phyloP scores from a whole-genome alignment of 305 asterid species.

The Fraxinus floribunda region DNA sequence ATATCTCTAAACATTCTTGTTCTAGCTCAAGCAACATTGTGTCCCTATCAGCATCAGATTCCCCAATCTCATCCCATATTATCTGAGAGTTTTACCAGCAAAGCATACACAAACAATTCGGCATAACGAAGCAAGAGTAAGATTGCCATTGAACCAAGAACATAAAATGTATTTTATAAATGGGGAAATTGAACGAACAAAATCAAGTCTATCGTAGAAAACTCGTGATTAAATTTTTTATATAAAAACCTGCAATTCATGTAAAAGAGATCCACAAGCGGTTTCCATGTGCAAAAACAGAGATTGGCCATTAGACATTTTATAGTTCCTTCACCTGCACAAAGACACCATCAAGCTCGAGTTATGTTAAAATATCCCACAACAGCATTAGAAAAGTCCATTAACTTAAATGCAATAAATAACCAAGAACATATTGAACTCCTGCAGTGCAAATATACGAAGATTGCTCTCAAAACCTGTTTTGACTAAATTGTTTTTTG shows the following conservation, averaged over 20 bases:
- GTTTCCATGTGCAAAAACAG: conserved; percentile 42
- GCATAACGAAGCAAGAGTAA: not conserved
- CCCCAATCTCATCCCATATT: conserved; percentile 62
- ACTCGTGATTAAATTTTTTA: not conserved
- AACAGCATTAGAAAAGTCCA: not conserved
- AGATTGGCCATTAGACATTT: conserved; percentile 13
- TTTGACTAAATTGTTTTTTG: not conserved
- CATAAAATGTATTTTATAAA: not conserved
- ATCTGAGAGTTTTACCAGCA: conserved; percentile 25
- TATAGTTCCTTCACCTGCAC: conserved; percentile 31
- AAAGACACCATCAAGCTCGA: conserved; percentile 4
- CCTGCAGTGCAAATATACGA: not conserved
- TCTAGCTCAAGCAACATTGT: conserved; percentile 48
- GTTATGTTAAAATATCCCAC: not conserved
- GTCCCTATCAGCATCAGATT: conserved; percentile 45
- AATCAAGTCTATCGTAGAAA: not conserved
- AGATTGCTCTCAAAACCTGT: not conserved
- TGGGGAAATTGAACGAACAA: not conserved
- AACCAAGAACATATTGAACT: not conserved
- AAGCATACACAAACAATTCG: not conserved
- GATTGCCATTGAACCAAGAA: conserved; percentile 3
- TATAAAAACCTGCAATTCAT: conserved; percentile 43
- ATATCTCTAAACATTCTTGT: conserved; percentile 49
- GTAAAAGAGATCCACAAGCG: conserved; percentile 41
- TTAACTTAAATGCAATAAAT: not conserved